Evolutionary conservation across 2,329 filamentous ascomycete species (phyloP).

Genomic region (Ascochyta clinopodiicola): DNA sequence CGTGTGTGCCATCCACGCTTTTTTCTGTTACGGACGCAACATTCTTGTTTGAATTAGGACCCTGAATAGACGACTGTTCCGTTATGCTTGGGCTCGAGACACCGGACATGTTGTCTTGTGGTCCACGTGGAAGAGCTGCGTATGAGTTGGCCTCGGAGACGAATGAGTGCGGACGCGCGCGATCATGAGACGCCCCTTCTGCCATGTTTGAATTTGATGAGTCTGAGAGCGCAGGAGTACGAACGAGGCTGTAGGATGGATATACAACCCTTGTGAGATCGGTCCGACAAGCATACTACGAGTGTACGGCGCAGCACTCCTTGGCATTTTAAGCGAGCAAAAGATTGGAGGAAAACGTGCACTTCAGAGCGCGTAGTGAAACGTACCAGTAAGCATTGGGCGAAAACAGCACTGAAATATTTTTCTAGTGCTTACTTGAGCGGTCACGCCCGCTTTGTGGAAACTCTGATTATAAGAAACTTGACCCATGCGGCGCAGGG

Average conservation of each 20-base stretch:
- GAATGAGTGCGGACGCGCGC: background rate
- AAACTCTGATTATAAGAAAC: background rate
- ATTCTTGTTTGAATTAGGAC: background rate
- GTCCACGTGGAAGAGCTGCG: background rate
- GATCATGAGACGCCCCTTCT: background rate
- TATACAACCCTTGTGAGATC: background rate
- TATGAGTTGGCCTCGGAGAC: no score
- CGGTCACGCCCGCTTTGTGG: background rate
- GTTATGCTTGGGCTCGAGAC: background rate
- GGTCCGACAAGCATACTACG: background rate
- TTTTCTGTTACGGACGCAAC: background rate
- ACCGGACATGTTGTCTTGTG: background rate
- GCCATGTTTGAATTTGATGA: background rate
- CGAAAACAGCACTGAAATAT: background rate
- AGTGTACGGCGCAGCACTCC: background rate
- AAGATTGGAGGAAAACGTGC: background rate
- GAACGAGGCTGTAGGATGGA: background rate
- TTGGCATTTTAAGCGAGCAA: background rate
- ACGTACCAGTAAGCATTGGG: background rate
- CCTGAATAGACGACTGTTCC: background rate
- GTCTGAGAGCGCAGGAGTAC: no score
- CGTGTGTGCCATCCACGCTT: background rate
- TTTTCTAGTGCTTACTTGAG: background rate
- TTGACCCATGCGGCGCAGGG: background rate
- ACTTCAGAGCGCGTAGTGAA: background rate